phyloP scores from a whole-genome alignment of 2,329 filamentous ascomycete genomes.

The Aspergillus arachidicola region DNA sequence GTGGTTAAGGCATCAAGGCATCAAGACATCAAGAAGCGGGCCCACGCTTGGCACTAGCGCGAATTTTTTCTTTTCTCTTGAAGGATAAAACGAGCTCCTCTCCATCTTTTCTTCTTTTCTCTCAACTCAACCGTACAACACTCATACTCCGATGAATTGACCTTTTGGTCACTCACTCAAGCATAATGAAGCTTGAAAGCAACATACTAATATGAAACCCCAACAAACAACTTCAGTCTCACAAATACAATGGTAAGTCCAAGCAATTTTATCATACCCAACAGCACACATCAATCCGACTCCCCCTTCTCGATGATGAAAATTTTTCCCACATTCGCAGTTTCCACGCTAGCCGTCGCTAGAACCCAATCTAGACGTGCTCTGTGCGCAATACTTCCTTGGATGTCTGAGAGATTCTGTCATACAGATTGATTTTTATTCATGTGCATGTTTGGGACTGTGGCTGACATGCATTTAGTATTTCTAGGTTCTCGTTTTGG shows the following conservation, averaged over 20 bases:
- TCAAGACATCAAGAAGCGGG: not conserved
- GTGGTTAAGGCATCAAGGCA: constrained; percentile 10
- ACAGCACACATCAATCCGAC: not conserved
- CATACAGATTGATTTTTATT: not conserved
- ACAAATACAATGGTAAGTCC: not conserved
- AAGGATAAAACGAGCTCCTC: constrained; percentile 6
- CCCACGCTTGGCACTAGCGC: constrained; percentile 9
- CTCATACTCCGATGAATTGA: not conserved
- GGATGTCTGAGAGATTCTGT: constrained; percentile 36
- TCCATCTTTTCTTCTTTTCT: not conserved
- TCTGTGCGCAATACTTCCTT: constrained; percentile 42
- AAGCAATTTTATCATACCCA: not conserved
- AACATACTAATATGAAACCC: not conserved
- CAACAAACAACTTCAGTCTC: not conserved
- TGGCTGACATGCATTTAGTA: constrained; percentile 3
- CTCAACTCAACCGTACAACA: not conserved
- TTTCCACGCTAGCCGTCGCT: constrained; percentile 43
- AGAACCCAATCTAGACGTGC: constrained; percentile 39
- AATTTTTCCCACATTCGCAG: constrained; percentile 47
- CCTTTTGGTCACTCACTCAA: not conserved
- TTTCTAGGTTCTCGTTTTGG: not conserved
- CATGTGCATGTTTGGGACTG: not conserved
- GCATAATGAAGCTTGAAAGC: constrained; percentile 10
- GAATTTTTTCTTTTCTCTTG: constrained; percentile 7
- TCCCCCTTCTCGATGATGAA: constrained; percentile 38